Conservation (phyloP, 108 stramenopile genomes). For the Schizochytrium sp. region DNA sequence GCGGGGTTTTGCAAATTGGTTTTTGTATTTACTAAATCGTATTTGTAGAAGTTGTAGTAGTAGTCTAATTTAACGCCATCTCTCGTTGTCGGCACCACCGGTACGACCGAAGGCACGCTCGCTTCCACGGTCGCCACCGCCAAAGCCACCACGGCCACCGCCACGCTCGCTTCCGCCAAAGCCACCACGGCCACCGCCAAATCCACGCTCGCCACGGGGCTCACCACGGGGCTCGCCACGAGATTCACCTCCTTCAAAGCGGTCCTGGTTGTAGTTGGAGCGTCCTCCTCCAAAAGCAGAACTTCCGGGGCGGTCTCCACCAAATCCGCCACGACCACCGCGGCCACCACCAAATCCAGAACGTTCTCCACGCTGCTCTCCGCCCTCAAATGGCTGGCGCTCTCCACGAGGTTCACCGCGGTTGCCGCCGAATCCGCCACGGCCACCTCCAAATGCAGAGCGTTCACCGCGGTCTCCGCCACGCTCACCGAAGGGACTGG, state of each 20-base stretch:
- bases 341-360: neutral
- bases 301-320: neutral
- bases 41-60: no score
- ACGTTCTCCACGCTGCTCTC: neutral
- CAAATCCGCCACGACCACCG: neutral
- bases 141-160: neutral
- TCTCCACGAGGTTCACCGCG: neutral
- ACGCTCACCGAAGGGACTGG: slow-evolving; percentile 6
- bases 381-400: neutral
- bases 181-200: slow-evolving; percentile 23
- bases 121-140: neutral
- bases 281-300: no score
- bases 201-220: slow-evolving; percentile 1
- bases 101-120: slow-evolving; percentile 25
- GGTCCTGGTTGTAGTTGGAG: no score
- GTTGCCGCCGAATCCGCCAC: slow-evolving; percentile 1
- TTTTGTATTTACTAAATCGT: no score
- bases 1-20: no score
- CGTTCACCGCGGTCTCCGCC: slow-evolving; percentile 2
- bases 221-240: no score
- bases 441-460: neutral
- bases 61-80: neutral
- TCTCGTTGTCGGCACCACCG: slow-evolving; percentile 21
- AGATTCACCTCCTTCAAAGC: no score
- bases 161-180: neutral